Percentiles rank a stretch among this genome's conserved stretches.
These are phyloP conservation scores for Penicillium robsamsonii DNA, from an alignment of 495 filamentous ascomycete genomes.

Conservation along the genomic window DNA sequence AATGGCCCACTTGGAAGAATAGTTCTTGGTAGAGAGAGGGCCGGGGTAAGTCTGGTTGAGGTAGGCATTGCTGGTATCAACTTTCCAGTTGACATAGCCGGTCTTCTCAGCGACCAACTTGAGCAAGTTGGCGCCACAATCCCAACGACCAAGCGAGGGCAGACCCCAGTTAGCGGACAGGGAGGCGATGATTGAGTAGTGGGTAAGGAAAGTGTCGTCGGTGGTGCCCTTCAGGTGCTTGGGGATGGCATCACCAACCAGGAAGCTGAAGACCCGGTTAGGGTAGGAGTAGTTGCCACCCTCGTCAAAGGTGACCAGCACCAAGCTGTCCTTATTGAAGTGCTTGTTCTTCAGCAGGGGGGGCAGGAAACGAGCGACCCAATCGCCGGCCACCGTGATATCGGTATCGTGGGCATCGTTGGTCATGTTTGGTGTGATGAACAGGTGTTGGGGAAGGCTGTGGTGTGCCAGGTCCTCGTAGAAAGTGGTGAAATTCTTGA, in stretches of 20 bases:
- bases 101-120: slow-evolving; percentile 57
- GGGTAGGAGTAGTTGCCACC: slow-evolving; percentile 51
- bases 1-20: slow-evolving; percentile 39
- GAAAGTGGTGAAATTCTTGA: slow-evolving; percentile 69
- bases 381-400: slow-evolving; percentile 58
- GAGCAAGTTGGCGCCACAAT: slow-evolving; percentile 70
- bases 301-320: slow-evolving; percentile 71
- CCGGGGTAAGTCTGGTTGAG: slow-evolving; percentile 51
- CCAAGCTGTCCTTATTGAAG: slow-evolving; percentile 67
- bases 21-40: slow-evolving; percentile 39
- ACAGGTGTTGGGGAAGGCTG: slow-evolving; percentile 67
- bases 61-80: slow-evolving; percentile 41
- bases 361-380: slow-evolving; percentile 57
- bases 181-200: slow-evolving; percentile 67
- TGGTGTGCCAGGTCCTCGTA: slow-evolving; percentile 54
- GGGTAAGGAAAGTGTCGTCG: slow-evolving; percentile 68
- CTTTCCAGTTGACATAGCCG: slow-evolving; percentile 53
- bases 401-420: slow-evolving; percentile 70
- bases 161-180: slow-evolving; percentile 67
- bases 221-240: slow-evolving; percentile 54
- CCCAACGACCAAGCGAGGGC: slow-evolving; percentile 66
- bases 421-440: slow-evolving; percentile 76
- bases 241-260: slow-evolving; percentile 67
- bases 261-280: slow-evolving; percentile 59
- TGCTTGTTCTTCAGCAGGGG: slow-evolving; percentile 61